A percentile compares a stretch with the other conserved stretches of the same genome.
phyloP scores from a whole-genome alignment of 2,329 filamentous ascomycete genomes.

The Chrysosphaeria jannelii region DNA sequence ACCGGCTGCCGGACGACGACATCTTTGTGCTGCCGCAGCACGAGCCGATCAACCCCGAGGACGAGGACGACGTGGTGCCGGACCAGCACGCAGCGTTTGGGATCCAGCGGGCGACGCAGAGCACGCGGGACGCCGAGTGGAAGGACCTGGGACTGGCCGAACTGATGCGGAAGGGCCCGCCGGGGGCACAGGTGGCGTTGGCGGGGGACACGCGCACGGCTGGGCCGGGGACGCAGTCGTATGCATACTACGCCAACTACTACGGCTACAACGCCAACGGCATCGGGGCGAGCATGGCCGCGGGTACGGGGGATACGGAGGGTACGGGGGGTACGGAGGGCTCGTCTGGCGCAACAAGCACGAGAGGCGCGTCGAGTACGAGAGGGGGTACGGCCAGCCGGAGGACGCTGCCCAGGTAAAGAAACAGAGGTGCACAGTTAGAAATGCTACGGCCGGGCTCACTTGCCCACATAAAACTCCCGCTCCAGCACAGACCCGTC shows the following conservation, averaged over 20 bases:
- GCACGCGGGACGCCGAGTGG: constrained; percentile 41
- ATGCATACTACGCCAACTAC: constrained; percentile 7
- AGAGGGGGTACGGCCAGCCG: too few species aligned
- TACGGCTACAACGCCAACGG: constrained; percentile 5
- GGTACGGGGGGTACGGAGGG: background rate
- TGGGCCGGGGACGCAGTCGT: constrained; percentile 7
- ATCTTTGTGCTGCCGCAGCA: constrained; percentile 57
- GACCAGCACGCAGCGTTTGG: constrained; percentile 73
- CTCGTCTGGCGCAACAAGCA: constrained; percentile 1
- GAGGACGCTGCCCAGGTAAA: too few species aligned
- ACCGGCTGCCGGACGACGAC: constrained; percentile 42
- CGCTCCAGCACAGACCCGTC: constrained; percentile 71
- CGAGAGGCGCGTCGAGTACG: constrained; percentile 1
- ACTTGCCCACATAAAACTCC: constrained; percentile 39
- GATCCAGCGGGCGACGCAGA: constrained; percentile 52
- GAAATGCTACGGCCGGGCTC: too few species aligned
- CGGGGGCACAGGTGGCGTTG: background rate
- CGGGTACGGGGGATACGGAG: too few species aligned
- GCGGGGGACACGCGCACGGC: background rate
- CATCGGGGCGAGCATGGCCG: constrained; percentile 1
- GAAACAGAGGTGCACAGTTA: too few species aligned
- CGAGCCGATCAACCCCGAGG: constrained; percentile 60
- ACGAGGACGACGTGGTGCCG: constrained; percentile 67
- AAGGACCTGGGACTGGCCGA: constrained; percentile 45
- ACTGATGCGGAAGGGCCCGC: constrained; percentile 33